A percentile compares a stretch with the other conserved stretches of the same genome.
phyloP scores from a whole-genome alignment of 2,329 filamentous ascomycete genomes.

The Trichoderma harzianum region DNA sequence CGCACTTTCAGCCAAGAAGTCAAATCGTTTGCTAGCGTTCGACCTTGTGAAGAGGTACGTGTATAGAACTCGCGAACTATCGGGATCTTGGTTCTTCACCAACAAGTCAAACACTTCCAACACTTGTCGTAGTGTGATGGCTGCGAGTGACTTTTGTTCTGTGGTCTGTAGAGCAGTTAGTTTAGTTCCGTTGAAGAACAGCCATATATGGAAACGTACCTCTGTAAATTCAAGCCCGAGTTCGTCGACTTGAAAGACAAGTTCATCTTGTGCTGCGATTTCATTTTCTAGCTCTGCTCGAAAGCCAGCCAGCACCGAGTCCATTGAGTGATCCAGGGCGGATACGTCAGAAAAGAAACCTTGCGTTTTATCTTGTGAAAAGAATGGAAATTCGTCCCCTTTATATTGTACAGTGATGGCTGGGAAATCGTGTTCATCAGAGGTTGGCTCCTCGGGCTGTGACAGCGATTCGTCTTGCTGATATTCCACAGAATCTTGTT shows the following conservation, averaged over 20 bases:
- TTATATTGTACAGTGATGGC: constrained; percentile 43
- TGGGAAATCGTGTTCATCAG: constrained; percentile 28
- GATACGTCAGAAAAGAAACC: constrained; percentile 45
- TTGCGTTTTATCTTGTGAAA: constrained; percentile 32
- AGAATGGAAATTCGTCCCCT: constrained; percentile 42
- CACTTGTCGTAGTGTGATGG: constrained; percentile 40
- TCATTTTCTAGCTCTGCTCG: constrained; percentile 46
- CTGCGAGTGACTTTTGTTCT: constrained; percentile 33
- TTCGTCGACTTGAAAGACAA: constrained; percentile 51
- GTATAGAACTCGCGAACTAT: constrained; percentile 38
- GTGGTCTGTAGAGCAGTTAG: constrained; percentile 35
- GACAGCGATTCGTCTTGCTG: constrained; percentile 15
- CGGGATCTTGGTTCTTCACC: constrained; percentile 43
- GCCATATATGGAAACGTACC: constrained; percentile 32
- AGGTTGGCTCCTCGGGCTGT: constrained; percentile 1
- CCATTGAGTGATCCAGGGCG: constrained; percentile 43
- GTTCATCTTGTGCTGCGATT: constrained; percentile 44
- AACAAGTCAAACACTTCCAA: constrained; percentile 42
- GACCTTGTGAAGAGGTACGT: constrained; percentile 42
- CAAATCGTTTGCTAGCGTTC: constrained; percentile 38
- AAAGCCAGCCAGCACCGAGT: constrained; percentile 42
- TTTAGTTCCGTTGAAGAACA: neutral
- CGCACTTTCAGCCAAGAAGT: constrained; percentile 41
- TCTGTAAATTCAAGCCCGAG: constrained; percentile 53
- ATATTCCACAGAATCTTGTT: constrained; percentile 15